Conservation (phyloP, 352 stramenopile species). For the Aphanomyces invadans region DNA sequence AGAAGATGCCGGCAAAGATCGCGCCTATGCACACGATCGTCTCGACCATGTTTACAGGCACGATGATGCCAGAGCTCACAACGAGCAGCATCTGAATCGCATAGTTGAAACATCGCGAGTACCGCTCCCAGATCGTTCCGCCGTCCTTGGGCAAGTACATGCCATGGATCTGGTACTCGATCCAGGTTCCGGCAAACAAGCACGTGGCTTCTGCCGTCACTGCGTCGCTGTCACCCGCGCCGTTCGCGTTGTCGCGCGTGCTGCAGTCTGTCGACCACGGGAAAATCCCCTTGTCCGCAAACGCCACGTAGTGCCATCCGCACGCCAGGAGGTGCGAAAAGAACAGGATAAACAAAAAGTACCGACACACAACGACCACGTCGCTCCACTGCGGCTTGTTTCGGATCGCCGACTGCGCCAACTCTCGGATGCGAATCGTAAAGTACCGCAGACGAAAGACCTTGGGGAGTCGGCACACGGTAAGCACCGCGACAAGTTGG, state of each 20-base stretch:
- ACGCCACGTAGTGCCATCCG: conserved; percentile 21
- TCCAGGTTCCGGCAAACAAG: conserved; percentile 24
- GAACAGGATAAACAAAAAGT: conserved; percentile 25
- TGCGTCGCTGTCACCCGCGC: background rate
- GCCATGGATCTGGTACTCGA: conserved; percentile 25
- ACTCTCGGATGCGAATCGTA: conserved; percentile 11
- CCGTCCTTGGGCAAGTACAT: conserved; percentile 16
- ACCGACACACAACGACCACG: conserved; percentile 15
- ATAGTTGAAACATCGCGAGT: conserved; percentile 25
- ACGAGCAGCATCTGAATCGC: conserved; percentile 26
- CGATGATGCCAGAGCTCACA: conserved; percentile 18
- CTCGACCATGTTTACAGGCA: conserved; percentile 25
- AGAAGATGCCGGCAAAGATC: conserved; percentile 26
- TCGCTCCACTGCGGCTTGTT: background rate
- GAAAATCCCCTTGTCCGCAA: conserved; percentile 23
- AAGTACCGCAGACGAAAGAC: conserved; percentile 19
- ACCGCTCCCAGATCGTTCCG: conserved; percentile 22
- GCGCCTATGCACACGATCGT: conserved; percentile 23
- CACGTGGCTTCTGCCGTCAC: background rate
- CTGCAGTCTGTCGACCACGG: conserved; percentile 19
- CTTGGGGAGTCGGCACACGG: conserved; percentile 16
- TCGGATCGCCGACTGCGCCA: conserved; percentile 12
- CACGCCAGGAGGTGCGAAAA: conserved; percentile 21
- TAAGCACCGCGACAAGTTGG: conserved; percentile 7
- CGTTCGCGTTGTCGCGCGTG: background rate